Base-by-base conservation (phyloP, 495 filamentous ascomycete species). In the Melanomma pulvis-pyrius region DNA sequence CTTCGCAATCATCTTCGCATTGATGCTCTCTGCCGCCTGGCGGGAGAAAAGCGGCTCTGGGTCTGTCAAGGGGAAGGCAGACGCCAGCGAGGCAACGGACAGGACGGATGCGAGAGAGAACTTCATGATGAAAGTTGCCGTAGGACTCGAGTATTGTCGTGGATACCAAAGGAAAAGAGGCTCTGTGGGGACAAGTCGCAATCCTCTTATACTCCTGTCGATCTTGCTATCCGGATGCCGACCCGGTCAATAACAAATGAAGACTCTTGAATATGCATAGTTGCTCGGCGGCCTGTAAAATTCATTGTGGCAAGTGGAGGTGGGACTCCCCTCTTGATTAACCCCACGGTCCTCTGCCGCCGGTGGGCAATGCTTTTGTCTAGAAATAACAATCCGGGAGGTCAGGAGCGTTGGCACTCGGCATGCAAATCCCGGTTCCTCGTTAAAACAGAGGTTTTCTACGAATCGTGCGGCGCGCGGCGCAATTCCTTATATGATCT, bases 1-100 rank as follows among this genome's bases (percentile, higher is more conserved):
- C 77, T 85, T 83, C 61, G 79, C 80, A 72, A 84, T 83, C 73
- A 88, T 80, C 19, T 82, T 76, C 55, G 68, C 69, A 77, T 87
- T 79, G 60, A 87, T 78, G 78, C 80, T 82, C 53, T 67, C 17
- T 13, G 60, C 54, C 25, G 60, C 60, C 50, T 69, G 60, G 29
- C 65, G 65, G 13, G 24, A 34, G 47, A 69, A 44, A 28, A 69
- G 29, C 32, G 53, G 60, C 61, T 69, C 67, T 39, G 67, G 61
- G 21, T 64, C 61, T 36, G 67, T 47, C 65, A 68, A 26, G 12
- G 67, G 67, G 32, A 69, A 17, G 61, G 67, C 67, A 54, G 61
- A 64, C 12, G 36, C 67, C 61, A 65, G 22, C 26, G 61, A 54
- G 61, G 59, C 46, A 19, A 28, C 59, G 34, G 60, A 64, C 15